Base-by-base conservation (phyloP, 345 rosid species). In the Iberis pinnata region DNA sequence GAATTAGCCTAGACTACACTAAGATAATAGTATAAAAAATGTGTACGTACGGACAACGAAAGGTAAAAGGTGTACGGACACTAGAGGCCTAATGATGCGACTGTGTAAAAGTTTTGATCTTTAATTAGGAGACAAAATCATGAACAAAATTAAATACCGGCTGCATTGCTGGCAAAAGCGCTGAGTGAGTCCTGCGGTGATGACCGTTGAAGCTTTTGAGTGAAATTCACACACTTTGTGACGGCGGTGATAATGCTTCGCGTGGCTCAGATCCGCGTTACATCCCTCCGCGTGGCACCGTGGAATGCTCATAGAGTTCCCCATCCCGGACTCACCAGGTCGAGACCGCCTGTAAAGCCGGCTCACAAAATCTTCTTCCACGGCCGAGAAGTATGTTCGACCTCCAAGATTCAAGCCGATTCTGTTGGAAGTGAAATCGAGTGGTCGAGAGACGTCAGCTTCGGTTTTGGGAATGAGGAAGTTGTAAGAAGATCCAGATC, bases 121-220 rank as follows among this genome's bases (percentile, higher is more conserved):
- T n/a, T n/a, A n/a, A 65, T 22, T 7, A 5, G 20, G 63, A 32
- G 60, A 40, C 57, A 43, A 70, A n/a, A n/a, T n/a, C n/a, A n/a
- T n/a, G n/a, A n/a, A n/a, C n/a, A n/a, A n/a, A n/a, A n/a, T n/a
- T n/a, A n/a, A n/a, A n/a, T n/a, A 85, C 98, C 98, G 84, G 96
- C 98, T 92, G 47, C 98, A 92, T 77, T 92, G 98, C 69, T 92
- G 98, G 77, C 98, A 92, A 80, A 92, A 92, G 20, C 98, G 86
- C 78, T 92, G 98, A 66, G 95, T 87, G 53, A 82, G 65, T 5
- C 98, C 95, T 62, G 86, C 86, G 5, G 95, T 79, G 7, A 84
- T 69, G 29, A 87, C 98, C 2, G 95, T 83, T 6, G 98, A 75
- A 1, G 98, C 92, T 48, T 92, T 92, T 15, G 98, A 92, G 74